A percentile compares a stretch with the other conserved stretches of the same genome.
These are phyloP conservation scores for Basidiobolus meristosporus DNA, from an alignment of 371 early-diverging fungal genomes.

Conservation along the genomic window DNA sequence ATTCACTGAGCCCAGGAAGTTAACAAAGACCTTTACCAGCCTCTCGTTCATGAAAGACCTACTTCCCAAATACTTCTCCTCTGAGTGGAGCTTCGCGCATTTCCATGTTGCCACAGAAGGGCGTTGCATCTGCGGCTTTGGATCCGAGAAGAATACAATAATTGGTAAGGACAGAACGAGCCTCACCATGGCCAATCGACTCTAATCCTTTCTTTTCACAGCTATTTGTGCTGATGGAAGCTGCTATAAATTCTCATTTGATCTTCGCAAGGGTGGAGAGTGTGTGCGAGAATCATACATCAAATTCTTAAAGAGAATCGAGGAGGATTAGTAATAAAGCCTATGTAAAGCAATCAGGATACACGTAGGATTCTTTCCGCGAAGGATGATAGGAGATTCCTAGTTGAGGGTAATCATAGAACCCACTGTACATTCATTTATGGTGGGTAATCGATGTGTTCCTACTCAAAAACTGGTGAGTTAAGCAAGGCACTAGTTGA, in stretches of 20 bases:
- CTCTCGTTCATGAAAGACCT: slow-evolving; percentile 79
- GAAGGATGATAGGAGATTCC: too few species aligned
- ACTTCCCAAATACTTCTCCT: slow-evolving; percentile 82
- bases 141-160: slow-evolving; percentile 42
- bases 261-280: slow-evolving; percentile 64
- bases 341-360: too few species aligned
- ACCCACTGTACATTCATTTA: too few species aligned
- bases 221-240: slow-evolving; percentile 75
- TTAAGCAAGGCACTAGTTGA: too few species aligned
- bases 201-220: slow-evolving; percentile 7
- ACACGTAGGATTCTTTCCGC: too few species aligned
- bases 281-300: slow-evolving; percentile 40
- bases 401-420: too few species aligned
- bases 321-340: neutral
- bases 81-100: slow-evolving; percentile 86
- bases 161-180: slow-evolving; percentile 21
- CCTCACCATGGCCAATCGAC: neutral
- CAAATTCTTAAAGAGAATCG: slow-evolving; percentile 20
- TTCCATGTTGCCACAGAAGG: slow-evolving; percentile 59
- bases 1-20: too few species aligned
- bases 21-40: slow-evolving; percentile 7
- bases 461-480: too few species aligned
- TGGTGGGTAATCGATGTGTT: too few species aligned
- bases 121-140: slow-evolving; percentile 67
- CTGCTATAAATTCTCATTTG: slow-evolving; percentile 65